These are phyloP conservation scores for Grigorovia humatica DNA, from an alignment of 805 yeast species.

Conservation along the genomic window DNA sequence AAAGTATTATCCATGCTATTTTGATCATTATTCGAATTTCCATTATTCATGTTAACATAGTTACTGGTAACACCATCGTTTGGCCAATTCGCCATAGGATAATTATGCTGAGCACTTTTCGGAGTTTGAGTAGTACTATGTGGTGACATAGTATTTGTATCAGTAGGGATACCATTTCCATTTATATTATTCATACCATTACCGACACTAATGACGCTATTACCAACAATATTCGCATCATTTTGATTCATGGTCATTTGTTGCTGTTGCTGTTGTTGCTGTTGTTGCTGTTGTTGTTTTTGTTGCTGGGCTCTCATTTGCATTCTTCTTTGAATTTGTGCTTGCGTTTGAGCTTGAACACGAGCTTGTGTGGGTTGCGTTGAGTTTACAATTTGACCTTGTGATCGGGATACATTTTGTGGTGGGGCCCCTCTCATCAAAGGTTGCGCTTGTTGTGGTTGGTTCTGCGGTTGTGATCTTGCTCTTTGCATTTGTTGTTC, in stretches of 20 bases:
- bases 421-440: not conserved
- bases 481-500: not conserved
- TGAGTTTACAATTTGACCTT: not conserved
- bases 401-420: not conserved
- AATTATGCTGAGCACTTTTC: not conserved
- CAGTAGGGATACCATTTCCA: not conserved
- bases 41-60: not conserved
- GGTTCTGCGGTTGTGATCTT: not conserved
- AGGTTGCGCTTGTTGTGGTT: not conserved
- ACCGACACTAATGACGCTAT: not conserved
- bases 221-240: not conserved
- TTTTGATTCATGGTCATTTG: not conserved
- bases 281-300: not conserved
- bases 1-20: not conserved
- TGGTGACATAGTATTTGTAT: not conserved
- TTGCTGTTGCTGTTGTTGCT: not conserved
- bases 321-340: not conserved
- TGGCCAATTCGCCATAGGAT: not conserved
- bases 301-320: not conserved
- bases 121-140: not conserved
- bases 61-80: no score
- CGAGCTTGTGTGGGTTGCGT: not conserved
- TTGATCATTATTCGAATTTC: not conserved
- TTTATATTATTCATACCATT: not conserved
- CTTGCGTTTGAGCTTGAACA: slow-evolving; percentile 1